Evolutionary conservation across 2,329 filamentous ascomycete genomes (phyloP).

Genomic region (Diaporthe longicolla): DNA sequence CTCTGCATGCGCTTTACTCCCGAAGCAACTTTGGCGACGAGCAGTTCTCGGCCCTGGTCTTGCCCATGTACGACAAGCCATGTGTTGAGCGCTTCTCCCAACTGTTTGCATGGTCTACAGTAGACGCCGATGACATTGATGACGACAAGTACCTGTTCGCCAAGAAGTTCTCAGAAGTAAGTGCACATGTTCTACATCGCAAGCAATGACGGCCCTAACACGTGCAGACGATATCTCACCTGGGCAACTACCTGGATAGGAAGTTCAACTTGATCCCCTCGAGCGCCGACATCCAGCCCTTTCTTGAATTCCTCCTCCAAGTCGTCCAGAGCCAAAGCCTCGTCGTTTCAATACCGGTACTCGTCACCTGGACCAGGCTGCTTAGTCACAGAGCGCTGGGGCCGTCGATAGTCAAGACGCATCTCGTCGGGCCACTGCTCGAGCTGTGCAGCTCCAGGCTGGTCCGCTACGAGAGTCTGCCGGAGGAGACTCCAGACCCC

Average conservation of each 20-base stretch:
- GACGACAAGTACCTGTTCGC: conserved; percentile 92
- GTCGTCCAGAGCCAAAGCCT: conserved; percentile 90
- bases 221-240: conserved; percentile 82
- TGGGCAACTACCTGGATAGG: conserved; percentile 87
- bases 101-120: conserved; percentile 84
- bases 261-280: conserved; percentile 77
- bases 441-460: conserved; percentile 87
- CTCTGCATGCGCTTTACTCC: conserved; percentile 85
- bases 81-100: conserved; percentile 80
- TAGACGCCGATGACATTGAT: conserved; percentile 86
- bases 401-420: conserved; percentile 70
- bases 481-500: conserved; percentile 84
- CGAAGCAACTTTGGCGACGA: conserved; percentile 81
- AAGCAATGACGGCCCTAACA: conserved; percentile 35
- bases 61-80: conserved; percentile 81
- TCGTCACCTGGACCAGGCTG: conserved; percentile 91
- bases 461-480: conserved; percentile 88
- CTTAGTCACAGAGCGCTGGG: conserved; percentile 80
- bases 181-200: conserved; percentile 38
- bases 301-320: conserved; percentile 83
- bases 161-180: conserved; percentile 94
- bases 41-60: conserved; percentile 83
- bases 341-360: conserved; percentile 91
- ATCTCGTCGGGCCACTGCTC: conserved; percentile 81
- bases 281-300: conserved; percentile 76